A percentile compares a stretch with the other conserved stretches of the same genome.
Evolutionary conservation across 164 flowering plant species (phyloP).

Genomic region (Chimonanthus salicifolius): DNA sequence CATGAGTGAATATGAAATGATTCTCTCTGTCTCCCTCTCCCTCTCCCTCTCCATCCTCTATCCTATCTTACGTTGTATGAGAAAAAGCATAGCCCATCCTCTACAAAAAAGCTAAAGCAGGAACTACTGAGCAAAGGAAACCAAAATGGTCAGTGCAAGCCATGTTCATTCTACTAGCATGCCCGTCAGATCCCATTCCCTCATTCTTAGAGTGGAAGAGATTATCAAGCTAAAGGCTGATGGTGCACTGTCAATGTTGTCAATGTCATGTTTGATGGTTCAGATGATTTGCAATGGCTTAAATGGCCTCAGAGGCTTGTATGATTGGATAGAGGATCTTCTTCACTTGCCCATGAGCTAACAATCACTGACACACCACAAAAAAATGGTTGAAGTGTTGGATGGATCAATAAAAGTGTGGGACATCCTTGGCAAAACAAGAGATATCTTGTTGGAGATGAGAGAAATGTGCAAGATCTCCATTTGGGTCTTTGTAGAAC

Average conservation of each 20-base stretch:
- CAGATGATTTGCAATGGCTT: not conserved
- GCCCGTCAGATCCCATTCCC: not conserved
- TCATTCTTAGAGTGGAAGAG: not conserved
- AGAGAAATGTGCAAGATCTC: constrained; percentile 25
- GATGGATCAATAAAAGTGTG: constrained; percentile 34
- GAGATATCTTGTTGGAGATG: constrained; percentile 21
- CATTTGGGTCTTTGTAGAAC: constrained; percentile 23
- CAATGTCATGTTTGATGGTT: not conserved
- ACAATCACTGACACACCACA: constrained; percentile 7
- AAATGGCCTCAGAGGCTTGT: constrained; percentile 8
- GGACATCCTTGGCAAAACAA: constrained; percentile 25
- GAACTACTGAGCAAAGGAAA: no score
- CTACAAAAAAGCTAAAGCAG: no score
- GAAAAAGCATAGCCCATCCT: no score
- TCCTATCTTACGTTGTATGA: no score
- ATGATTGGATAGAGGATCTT: constrained; percentile 15
- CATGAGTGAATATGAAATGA: no score
- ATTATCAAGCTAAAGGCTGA: not conserved
- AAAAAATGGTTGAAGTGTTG: constrained; percentile 23
- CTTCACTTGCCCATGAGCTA: constrained; percentile 18
- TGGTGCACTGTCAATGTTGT: not conserved
- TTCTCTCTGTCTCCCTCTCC: no score
- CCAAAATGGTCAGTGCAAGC: not conserved
- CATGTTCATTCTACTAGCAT: not conserved
- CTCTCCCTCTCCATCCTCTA: no score